These are phyloP conservation scores for barley (Hordeum vulgare) DNA, from an alignment of 176 grass and related monocot genomes.

Conservation along the genomic window MorexV3_pseudomolecules_assembly NC_058522.1:85363601-85364100, in stretches of 20 bases:
- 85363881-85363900: background rate
- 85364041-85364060: background rate
- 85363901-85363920: background rate
- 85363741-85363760: conserved; percentile 36
- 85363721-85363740: conserved; percentile 31
- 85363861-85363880: background rate
- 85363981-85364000: background rate
- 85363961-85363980: background rate
- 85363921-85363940: background rate
- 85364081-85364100: no score
- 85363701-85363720: background rate
- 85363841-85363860: background rate
- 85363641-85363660: background rate
- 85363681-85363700: background rate
- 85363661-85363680: background rate
- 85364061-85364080: background rate
- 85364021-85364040: background rate
- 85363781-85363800: conserved; percentile 55
- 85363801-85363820: conserved; percentile 39
- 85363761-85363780: conserved; percentile 33
- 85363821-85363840: conserved; percentile 6
- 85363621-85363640: conserved; percentile 49
- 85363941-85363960: background rate
- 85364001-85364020: background rate
- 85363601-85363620: conserved; percentile 28